Evolutionary conservation across 768 basidiomycete species (phyloP).

Genomic region (Boletus rufocinnamomeus): DNA sequence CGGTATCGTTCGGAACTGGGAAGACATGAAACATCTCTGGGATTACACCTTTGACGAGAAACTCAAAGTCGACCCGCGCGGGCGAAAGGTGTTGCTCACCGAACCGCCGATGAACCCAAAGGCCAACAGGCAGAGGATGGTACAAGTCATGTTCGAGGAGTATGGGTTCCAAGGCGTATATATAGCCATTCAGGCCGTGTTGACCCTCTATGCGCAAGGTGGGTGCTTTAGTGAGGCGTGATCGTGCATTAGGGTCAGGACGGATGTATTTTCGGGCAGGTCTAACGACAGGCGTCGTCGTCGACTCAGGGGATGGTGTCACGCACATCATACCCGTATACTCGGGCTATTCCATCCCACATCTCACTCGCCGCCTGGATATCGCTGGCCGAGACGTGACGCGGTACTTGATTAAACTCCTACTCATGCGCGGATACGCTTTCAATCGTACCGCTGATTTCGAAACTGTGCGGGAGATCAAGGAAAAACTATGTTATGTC

Average conservation of each 20-base stretch:
- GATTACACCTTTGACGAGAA: conserved; percentile 98
- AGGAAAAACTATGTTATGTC: conserved; percentile 98
- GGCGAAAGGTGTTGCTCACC: conserved; percentile 88
- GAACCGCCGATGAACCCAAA: conserved; percentile 99
- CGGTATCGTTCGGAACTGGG: conserved; percentile 98
- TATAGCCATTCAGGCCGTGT: conserved; percentile 96
- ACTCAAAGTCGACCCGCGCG: conserved; percentile 82
- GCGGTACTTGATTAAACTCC: conserved; percentile 97
- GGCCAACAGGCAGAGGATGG: conserved; percentile 90
- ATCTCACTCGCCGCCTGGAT: conserved; percentile 91
- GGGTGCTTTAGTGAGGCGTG: conserved; percentile 30
- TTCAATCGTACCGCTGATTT: conserved; percentile 99
- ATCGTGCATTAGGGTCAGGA: neutral
- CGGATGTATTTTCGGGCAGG: conserved; percentile 49
- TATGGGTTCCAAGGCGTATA: conserved; percentile 96
- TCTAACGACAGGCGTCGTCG: conserved; percentile 96
- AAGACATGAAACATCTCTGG: conserved; percentile 98
- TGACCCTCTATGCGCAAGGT: conserved; percentile 99
- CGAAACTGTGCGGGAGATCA: conserved; percentile 98
- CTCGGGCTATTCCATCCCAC: conserved; percentile 94
- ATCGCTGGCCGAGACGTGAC: conserved; percentile 99
- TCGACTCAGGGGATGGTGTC: conserved; percentile 99
- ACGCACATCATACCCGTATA: conserved; percentile 99
- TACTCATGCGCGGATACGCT: conserved; percentile 99
- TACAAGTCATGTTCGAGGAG: conserved; percentile 98